Evolutionary conservation across 2,329 filamentous ascomycete genomes (phyloP).

Genomic region (Aspergillus sp.): DNA sequence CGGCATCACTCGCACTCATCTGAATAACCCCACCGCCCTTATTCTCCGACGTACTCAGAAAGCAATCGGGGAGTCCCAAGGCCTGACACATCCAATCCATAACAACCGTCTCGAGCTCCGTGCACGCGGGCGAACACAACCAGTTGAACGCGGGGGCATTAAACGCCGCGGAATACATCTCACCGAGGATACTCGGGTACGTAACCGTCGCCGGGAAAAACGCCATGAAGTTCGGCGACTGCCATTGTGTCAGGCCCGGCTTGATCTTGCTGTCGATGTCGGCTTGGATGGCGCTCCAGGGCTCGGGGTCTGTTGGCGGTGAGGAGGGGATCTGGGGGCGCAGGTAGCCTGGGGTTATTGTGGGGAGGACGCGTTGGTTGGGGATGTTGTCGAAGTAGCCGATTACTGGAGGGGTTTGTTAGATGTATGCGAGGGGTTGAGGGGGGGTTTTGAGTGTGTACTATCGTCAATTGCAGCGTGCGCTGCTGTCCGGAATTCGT

Average conservation of each 20-base stretch:
- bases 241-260: slow-evolving; percentile 93
- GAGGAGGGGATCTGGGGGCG: slow-evolving; percentile 74
- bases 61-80: slow-evolving; percentile 73
- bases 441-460: slow-evolving; percentile 48
- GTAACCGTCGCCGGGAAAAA: slow-evolving; percentile 86
- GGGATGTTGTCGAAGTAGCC: slow-evolving; percentile 79
- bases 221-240: slow-evolving; percentile 92
- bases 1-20: slow-evolving; percentile 84
- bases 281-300: slow-evolving; percentile 76
- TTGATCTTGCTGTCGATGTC: slow-evolving; percentile 87
- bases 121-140: slow-evolving; percentile 90
- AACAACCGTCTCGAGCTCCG: slow-evolving; percentile 90
- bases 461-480: slow-evolving; percentile 82
- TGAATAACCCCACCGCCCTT: slow-evolving; percentile 90
- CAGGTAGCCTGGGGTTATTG: slow-evolving; percentile 83
- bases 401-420: slow-evolving; percentile 62
- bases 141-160: slow-evolving; percentile 95
- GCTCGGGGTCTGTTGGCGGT: slow-evolving; percentile 69
- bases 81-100: slow-evolving; percentile 88
- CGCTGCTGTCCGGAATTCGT: slow-evolving; percentile 77
- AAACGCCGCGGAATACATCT: slow-evolving; percentile 89
- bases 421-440: background rate
- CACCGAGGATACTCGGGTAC: slow-evolving; percentile 83
- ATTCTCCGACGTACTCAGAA: slow-evolving; percentile 68
- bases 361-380: slow-evolving; percentile 72